These are phyloP conservation scores for Neurospora sublineolata DNA, from an alignment of 495 filamentous ascomycete genomes.

Conservation along the genomic window DNA sequence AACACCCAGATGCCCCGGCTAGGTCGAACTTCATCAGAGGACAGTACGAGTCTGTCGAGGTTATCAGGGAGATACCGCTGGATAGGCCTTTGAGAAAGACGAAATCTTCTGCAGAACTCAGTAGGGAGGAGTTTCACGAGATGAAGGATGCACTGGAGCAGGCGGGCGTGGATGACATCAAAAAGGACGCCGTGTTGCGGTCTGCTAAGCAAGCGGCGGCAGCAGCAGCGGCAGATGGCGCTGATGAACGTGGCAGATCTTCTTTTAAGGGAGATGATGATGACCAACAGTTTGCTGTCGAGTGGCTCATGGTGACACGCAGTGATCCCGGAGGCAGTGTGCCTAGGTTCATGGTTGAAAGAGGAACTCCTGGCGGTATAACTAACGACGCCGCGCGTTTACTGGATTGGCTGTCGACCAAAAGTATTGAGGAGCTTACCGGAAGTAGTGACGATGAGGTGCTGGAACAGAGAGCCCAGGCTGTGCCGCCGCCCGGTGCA, in stretches of 20 bases:
- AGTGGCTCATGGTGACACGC: conserved; percentile 96
- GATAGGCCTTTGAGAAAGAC: conserved; percentile 24
- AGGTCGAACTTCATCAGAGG: conserved; percentile 67
- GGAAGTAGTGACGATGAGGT: conserved; percentile 1
- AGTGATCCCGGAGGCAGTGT: conserved; percentile 89
- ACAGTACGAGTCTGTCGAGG: conserved; percentile 82
- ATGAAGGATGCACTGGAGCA: not conserved
- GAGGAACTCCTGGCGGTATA: conserved; percentile 78
- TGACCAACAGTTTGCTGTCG: conserved; percentile 41
- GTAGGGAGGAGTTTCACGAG: conserved; percentile 11
- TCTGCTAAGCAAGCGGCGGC: conserved; percentile 11
- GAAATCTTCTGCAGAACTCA: conserved; percentile 23
- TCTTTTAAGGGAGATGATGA: conserved; percentile 2
- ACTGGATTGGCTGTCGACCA: conserved; percentile 65
- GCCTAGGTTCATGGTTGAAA: conserved; percentile 87
- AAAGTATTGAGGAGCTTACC: conserved; percentile 28
- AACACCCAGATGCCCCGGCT: conserved; percentile 58
- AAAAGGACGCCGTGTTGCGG: conserved; percentile 21
- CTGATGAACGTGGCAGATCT: not conserved
- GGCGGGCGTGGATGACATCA: conserved; percentile 8
- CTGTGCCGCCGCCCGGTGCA: not conserved
- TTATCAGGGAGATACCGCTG: conserved; percentile 70
- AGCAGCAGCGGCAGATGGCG: not conserved
- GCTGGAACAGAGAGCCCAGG: conserved; percentile 5
- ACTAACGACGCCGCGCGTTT: conserved; percentile 75